Conservation (phyloP, 176 grass and related monocot genomes). For the Juncus effusus region DNA sequence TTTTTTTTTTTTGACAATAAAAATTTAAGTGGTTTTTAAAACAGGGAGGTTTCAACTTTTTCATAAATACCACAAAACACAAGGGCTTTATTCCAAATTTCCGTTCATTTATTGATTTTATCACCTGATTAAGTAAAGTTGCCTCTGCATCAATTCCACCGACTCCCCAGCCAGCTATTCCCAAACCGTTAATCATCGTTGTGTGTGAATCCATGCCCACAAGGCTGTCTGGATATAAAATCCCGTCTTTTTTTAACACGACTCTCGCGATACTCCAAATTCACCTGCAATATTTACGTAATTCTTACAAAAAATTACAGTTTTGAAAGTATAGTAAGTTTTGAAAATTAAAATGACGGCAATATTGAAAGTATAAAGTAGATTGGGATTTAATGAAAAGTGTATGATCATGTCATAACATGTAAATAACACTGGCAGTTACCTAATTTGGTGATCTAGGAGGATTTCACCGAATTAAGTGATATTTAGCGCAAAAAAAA, state of each 20-base stretch:
- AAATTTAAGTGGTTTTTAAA: too few relatives aligned
- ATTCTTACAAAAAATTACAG: neutral
- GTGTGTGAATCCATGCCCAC: conserved; percentile 47
- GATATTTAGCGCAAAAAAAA: neutral
- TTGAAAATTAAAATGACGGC: too few relatives aligned
- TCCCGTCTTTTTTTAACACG: conserved; percentile 32
- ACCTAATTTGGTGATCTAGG: too few relatives aligned
- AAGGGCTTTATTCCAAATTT: too few relatives aligned
- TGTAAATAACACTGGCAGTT: too few relatives aligned
- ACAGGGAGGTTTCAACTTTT: too few relatives aligned
- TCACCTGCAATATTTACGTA: conserved; percentile 20
- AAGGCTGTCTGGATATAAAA: conserved; percentile 41
- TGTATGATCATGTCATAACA: too few relatives aligned
- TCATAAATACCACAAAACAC: too few relatives aligned
- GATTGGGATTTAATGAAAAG: neutral
- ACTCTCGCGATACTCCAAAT: conserved; percentile 40
- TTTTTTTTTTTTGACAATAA: too few relatives aligned
- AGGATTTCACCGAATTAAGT: too few relatives aligned
- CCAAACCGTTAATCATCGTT: conserved; percentile 42
- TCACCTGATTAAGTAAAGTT: conserved; percentile 37
- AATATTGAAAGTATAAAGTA: too few relatives aligned
- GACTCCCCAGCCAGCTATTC: conserved; percentile 38
- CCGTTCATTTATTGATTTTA: neutral
- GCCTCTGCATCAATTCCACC: conserved; percentile 48
- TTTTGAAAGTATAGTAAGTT: neutral